Evolutionary conservation across 108 stramenopile genomes (phyloP).

Genomic region (Skeletonema marinoi): DNA sequence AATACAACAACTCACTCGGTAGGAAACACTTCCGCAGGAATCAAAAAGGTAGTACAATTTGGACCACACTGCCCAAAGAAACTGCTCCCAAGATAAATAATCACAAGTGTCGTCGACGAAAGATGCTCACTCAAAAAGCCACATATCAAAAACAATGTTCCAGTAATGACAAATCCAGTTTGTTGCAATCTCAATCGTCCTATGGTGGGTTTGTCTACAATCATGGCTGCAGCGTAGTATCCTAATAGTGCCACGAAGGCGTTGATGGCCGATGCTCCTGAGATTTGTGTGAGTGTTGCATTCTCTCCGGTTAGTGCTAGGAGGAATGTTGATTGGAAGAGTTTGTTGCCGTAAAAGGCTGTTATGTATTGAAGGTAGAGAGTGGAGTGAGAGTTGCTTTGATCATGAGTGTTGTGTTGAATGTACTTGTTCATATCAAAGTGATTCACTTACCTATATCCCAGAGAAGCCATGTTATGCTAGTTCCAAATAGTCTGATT

Average conservation of each 20-base stretch:
- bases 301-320: conserved; percentile 61
- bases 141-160: conserved; percentile 64
- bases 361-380: neutral
- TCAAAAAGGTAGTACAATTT: conserved; percentile 74
- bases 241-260: conserved; percentile 74
- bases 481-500: conserved; percentile 65
- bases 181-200: conserved; percentile 66
- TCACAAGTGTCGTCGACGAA: conserved; percentile 47
- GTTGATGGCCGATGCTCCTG: conserved; percentile 60
- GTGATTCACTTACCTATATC: conserved; percentile 49
- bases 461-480: conserved; percentile 71
- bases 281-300: conserved; percentile 50
- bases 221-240: conserved; percentile 69
- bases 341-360: conserved; percentile 82
- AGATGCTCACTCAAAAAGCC: conserved; percentile 53
- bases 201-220: conserved; percentile 61
- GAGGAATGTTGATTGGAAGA: conserved; percentile 71
- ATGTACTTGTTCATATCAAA: neutral
- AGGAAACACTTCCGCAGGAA: conserved; percentile 62
- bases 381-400: neutral
- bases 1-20: conserved; percentile 3
- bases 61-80: conserved; percentile 83
- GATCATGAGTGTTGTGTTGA: neutral
- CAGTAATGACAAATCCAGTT: conserved; percentile 66
- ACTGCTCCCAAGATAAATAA: conserved; percentile 62